Base-by-base conservation (phyloP, 1,139 yeast genomes). In the Debaryomyces udenii region DNA sequence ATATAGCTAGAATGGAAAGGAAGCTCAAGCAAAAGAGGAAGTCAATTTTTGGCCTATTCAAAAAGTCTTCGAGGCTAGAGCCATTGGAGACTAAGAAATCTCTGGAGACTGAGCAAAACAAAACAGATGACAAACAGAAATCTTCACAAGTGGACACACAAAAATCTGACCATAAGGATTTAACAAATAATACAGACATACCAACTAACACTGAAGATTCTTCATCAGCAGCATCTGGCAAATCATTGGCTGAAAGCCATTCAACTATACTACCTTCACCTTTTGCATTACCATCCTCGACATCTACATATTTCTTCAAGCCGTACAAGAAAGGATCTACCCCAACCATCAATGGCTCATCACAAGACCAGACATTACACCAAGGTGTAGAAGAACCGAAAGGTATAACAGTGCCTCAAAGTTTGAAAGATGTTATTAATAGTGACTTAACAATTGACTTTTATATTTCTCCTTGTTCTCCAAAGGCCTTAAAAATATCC, bases 251-350 rank as follows among this genome's bases (percentile, higher is more conserved):
- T 4, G 31, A 29, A 27, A 38, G 38, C 2, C 37, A 42, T 6
- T 35, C 37, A 13, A 31, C 42, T 4, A 31, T 47, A 48, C 38
- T 57, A 33, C 76, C 66, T 2, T 57, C 70, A 17, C 72, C 78
- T 6, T 72, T 72, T 59, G 77, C 76, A 7, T 62, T 72, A 46
- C 78, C 78, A 3, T 66, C 74, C 2, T 70, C 77, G 2, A 68
- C 76, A 0, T 70, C 77, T 0, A 64, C 63, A 15, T 59, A 68
- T 38, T 71, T 70, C 48, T 71, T 71, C 57, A 68, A 68, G 39
- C 68, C 60, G n/a, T 54, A 58, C 36, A 34, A 48, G 26, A 50
- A 51, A 39, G 47, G 33, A 13, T 50, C 59, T 3, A 38, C 48
- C 3, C 28, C 43, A 9, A 38, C 36, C 22, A 14, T 39, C 14